phyloP scores from a whole-genome alignment of 2,329 filamentous ascomycete species.

The Fusarium newnesense region DNA sequence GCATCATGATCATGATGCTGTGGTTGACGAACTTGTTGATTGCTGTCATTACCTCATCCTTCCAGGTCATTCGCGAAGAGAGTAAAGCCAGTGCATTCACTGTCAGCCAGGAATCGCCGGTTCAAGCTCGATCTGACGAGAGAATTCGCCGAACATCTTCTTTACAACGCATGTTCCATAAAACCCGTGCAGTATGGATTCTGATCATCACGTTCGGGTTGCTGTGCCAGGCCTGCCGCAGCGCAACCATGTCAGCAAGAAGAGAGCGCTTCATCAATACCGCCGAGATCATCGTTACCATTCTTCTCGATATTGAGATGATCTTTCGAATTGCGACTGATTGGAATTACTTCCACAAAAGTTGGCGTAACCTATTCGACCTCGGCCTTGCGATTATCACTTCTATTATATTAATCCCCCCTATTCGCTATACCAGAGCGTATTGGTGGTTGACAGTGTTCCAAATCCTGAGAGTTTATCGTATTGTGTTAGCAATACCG shows the following conservation, averaged over 20 bases:
- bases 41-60: slow-evolving; percentile 97
- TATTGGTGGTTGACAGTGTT: slow-evolving; percentile 94
- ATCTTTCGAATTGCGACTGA: slow-evolving; percentile 79
- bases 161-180: slow-evolving; percentile 79
- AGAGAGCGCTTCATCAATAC: slow-evolving; percentile 73
- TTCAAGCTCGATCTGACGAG: slow-evolving; percentile 52
- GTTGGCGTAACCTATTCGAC: slow-evolving; percentile 82
- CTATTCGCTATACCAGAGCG: slow-evolving; percentile 76
- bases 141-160: slow-evolving; percentile 51
- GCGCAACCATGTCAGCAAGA: slow-evolving; percentile 74
- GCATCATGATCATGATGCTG: slow-evolving; percentile 90
- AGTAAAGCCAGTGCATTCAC: slow-evolving; percentile 95
- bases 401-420: slow-evolving; percentile 84
- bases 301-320: slow-evolving; percentile 85
- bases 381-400: slow-evolving; percentile 83
- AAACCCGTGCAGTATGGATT: slow-evolving; percentile 82
- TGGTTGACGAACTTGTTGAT: slow-evolving; percentile 97
- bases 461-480: slow-evolving; percentile 91
- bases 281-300: slow-evolving; percentile 80
- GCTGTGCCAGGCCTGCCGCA: slow-evolving; percentile 81
- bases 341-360: slow-evolving; percentile 82
- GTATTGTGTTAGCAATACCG: slow-evolving; percentile 88
- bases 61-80: slow-evolving; percentile 97
- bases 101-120: slow-evolving; percentile 67
- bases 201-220: slow-evolving; percentile 82